Conservation (phyloP, 2,329 filamentous ascomycete species). For the Xylariaceae sp. region DNA sequence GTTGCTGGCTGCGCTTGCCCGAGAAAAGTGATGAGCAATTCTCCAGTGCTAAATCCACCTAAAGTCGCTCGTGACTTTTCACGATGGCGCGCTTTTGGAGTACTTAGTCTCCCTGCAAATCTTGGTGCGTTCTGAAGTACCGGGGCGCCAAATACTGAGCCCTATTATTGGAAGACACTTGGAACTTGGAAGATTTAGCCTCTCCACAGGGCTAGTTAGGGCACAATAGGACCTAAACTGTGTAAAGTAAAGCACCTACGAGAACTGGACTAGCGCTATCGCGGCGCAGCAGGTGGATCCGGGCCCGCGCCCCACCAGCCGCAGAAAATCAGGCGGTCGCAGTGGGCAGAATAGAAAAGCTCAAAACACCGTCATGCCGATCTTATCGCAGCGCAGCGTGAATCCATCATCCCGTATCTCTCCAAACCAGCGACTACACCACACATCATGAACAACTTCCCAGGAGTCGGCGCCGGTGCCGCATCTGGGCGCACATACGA, state of each 20-base stretch:
- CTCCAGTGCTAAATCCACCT: too few species aligned
- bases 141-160: too few species aligned
- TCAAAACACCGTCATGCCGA: slow-evolving; percentile 6
- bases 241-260: not conserved
- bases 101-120: too few species aligned
- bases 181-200: too few species aligned
- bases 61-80: too few species aligned
- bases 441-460: slow-evolving; percentile 30
- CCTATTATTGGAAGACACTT: too few species aligned
- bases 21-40: too few species aligned
- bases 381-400: slow-evolving; percentile 15
- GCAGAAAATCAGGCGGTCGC: slow-evolving; percentile 21
- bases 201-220: too few species aligned
- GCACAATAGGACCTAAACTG: too few species aligned
- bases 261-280: not conserved
- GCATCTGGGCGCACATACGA: slow-evolving; percentile 25
- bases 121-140: too few species aligned
- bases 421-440: not conserved
- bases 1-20: too few species aligned
- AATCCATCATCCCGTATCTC: not conserved
- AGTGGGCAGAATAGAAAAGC: slow-evolving; percentile 28
- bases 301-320: not conserved
- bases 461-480: slow-evolving; percentile 25
- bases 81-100: too few species aligned
- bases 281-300: not conserved